A percentile compares a stretch with the other conserved stretches of the same genome.
These are phyloP conservation scores for Marasmius oreades DNA, from an alignment of 1,284 basidiomycete genomes.

Conservation along the genomic window DNA sequence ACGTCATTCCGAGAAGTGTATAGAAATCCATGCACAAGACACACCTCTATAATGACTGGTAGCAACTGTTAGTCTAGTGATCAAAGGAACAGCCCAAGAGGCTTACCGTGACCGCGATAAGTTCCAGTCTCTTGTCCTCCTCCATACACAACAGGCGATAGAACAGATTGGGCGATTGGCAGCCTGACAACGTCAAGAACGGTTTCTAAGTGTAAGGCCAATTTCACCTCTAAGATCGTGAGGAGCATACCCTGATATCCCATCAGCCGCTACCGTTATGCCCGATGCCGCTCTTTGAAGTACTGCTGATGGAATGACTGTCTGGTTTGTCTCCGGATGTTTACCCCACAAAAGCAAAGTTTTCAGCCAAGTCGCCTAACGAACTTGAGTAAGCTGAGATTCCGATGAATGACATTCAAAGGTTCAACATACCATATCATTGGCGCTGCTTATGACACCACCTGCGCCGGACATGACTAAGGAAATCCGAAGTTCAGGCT, in stretches of 20 bases:
- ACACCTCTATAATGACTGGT: not conserved
- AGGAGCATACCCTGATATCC: constrained; percentile 15
- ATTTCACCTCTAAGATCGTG: constrained; percentile 26
- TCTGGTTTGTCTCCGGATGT: constrained; percentile 18
- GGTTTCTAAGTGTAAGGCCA: too few species aligned
- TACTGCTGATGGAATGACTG: constrained; percentile 20
- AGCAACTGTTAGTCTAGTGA: too few species aligned
- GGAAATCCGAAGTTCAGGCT: not conserved
- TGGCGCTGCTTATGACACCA: constrained; percentile 24
- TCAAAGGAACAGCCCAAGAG: not conserved
- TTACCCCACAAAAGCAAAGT: constrained; percentile 20
- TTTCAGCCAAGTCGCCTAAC: constrained; percentile 24
- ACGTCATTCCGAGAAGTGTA: too few species aligned
- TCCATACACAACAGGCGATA: constrained; percentile 30
- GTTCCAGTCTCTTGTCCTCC: constrained; percentile 37
- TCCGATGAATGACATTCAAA: too few species aligned
- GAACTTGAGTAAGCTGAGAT: too few species aligned
- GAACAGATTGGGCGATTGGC: constrained; percentile 1
- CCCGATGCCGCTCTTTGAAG: constrained; percentile 22
- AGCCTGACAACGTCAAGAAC: not conserved
- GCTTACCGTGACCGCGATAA: constrained; percentile 32
- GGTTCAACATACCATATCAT: constrained; percentile 19
- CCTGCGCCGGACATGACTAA: constrained; percentile 23
- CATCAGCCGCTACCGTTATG: constrained; percentile 12
- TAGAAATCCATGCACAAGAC: not conserved